These are phyloP conservation scores for Gastrodia elata DNA, from an alignment of 106 monocot species.

Conservation along the genomic window DNA sequence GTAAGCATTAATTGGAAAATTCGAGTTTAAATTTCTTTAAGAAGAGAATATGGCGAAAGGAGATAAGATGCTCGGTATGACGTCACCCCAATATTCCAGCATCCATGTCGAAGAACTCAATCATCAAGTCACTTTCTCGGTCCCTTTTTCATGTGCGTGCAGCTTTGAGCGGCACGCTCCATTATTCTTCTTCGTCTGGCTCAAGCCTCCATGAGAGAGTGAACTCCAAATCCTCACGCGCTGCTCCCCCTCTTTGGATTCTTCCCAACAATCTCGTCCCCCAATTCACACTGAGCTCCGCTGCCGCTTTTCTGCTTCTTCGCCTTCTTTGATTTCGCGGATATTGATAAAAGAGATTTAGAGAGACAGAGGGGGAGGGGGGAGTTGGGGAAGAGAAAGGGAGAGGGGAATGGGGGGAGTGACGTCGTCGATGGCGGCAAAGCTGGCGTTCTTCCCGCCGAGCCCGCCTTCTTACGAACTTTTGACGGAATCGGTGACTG, in stretches of 20 bases:
- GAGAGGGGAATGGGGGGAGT: conserved; percentile 17
- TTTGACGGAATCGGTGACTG: conserved; percentile 9
- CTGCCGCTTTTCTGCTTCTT: too few relatives aligned
- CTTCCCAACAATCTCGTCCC: too few relatives aligned
- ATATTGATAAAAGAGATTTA: too few relatives aligned
- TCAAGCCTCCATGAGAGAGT: neutral
- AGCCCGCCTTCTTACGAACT: conserved; percentile 22
- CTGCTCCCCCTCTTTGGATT: neutral
- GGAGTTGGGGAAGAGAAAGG: too few relatives aligned
- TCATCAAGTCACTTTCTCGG: neutral
- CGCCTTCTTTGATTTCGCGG: too few relatives aligned
- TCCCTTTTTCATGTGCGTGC: neutral
- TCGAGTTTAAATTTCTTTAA: too few relatives aligned
- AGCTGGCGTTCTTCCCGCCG: conserved; percentile 31
- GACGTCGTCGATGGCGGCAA: conserved; percentile 32
- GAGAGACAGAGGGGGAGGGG: neutral
- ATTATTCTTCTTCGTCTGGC: neutral
- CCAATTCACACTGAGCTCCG: too few relatives aligned
- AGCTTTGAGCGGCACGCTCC: neutral
- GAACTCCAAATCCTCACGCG: neutral
- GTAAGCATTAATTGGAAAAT: too few relatives aligned
- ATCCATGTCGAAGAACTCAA: neutral
- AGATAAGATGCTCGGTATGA: neutral
- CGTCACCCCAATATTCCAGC: neutral
- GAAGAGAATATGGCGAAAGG: neutral